These are phyloP conservation scores for Mycena kentingensis DNA, from an alignment of 768 basidiomycete species.

Conservation along the genomic window DNA sequence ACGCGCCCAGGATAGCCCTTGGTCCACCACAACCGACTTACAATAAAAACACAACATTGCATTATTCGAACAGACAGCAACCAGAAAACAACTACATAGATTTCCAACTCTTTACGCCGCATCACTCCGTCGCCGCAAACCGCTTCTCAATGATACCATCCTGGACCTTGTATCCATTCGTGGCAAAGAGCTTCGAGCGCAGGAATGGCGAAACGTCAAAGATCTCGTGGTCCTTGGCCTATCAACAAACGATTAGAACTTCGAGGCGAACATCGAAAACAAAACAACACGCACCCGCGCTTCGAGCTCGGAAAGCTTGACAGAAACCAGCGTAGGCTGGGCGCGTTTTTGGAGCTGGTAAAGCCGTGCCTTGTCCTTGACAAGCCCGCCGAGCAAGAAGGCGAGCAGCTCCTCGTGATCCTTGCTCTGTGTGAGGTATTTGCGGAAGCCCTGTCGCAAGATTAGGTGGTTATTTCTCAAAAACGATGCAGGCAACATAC, in stretches of 20 bases:
- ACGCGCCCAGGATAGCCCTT: too few species aligned
- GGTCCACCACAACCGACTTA: constrained; percentile 8
- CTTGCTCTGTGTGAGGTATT: constrained; percentile 93
- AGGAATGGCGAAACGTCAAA: constrained; percentile 89
- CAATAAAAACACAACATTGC: constrained; percentile 16
- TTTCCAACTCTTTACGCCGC: constrained; percentile 4
- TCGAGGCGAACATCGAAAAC: neutral
- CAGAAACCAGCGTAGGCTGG: constrained; percentile 74
- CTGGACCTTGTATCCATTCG: constrained; percentile 85
- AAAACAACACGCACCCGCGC: constrained; percentile 62
- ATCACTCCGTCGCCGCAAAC: constrained; percentile 51
- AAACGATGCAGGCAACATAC: constrained; percentile 46
- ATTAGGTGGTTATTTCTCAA: neutral
- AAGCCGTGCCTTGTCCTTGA: constrained; percentile 90
- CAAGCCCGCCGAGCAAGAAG: constrained; percentile 89
- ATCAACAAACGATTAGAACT: constrained; percentile 3
- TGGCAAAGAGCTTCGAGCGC: constrained; percentile 75
- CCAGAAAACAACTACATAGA: constrained; percentile 20
- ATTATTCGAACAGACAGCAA: constrained; percentile 27
- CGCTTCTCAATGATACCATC: constrained; percentile 73
- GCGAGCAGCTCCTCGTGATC: constrained; percentile 95
- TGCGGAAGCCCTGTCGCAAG: constrained; percentile 79
- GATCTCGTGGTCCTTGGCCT: constrained; percentile 98
- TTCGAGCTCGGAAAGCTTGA: constrained; percentile 84
- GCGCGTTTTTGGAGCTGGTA: constrained; percentile 75